Base-by-base conservation (phyloP, 1,284 basidiomycete genomes). In the Cystobasidiaceae sp. region DNA sequence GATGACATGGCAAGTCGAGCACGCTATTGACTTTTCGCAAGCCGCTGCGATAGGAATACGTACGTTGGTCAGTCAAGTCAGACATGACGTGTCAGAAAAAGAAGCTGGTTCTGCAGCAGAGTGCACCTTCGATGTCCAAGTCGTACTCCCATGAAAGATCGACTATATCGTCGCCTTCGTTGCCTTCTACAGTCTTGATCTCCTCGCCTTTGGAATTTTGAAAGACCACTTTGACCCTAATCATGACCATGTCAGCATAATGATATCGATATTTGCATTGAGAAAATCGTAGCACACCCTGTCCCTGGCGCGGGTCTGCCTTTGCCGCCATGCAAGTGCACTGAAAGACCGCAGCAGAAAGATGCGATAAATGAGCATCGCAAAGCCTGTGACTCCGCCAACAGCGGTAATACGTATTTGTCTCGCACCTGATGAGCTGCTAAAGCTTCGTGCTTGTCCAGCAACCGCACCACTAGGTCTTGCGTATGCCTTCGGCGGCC, bases 1-100 rank as follows among this genome's bases (percentile, higher is more conserved):
- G 63, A 97, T 91, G 66, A 97, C 86, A 77, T 98, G 94, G 77
- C 96, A 98, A 39, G 96, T 98, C 28, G 93, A 97, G 77, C 94
- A 98, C 21, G 94, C 96, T 60, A 97, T 85, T 0, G 91, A 96
- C 50, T 91, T 89, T 81, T 97, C 94, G 77, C 96, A 98, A 28
- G 93, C 93, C 69, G 92, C 90, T 93, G 73, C 43, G n/a, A n/a
- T n/a, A 51, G 3, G 25, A n/a, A n/a, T n/a, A 23, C 1, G 23
- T 39, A 34, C 27, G 28, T 15, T 30, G 21, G 7, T 15, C 15
- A 39, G 55, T 30, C 15, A 27, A 34, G n/a, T n/a, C 8, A 28
- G n/a, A n/a, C n/a, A n/a, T 27, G 15, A 33, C 37, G 8, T 15
- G 11, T 21, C 17, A 52, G 44, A 46, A 9, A 44, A 8, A 28